Conservation (phyloP, 2,329 filamentous ascomycete genomes). For the Harringtonia lauricola region DNA sequence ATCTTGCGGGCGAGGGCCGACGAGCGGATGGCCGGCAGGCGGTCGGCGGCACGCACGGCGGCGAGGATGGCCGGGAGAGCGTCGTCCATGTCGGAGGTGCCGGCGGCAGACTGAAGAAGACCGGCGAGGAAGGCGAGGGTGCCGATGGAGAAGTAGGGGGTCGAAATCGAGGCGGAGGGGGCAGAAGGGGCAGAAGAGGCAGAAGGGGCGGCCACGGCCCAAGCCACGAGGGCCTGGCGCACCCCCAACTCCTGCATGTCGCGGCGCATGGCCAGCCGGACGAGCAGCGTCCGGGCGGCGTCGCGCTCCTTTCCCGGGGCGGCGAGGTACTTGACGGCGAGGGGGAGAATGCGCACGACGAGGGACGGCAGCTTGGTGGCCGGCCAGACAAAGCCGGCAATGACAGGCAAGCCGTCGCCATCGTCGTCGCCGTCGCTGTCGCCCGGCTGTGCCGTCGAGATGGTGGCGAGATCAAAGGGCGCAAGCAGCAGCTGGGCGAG, state of each 20-base stretch:
- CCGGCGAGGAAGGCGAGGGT: conserved; percentile 70
- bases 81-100: conserved; percentile 61
- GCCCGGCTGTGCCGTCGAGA: conserved; percentile 44
- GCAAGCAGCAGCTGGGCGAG: conserved; percentile 71
- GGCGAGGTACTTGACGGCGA: conserved; percentile 61
- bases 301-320: conserved; percentile 79
- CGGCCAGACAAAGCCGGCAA: conserved; percentile 41
- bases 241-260: conserved; percentile 80
- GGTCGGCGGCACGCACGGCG: conserved; percentile 44
- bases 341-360: conserved; percentile 55
- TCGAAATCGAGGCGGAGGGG: conserved; percentile 25
- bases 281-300: conserved; percentile 73
- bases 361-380: conserved; percentile 48
- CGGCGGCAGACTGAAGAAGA: conserved; percentile 55
- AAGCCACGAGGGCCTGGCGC: conserved; percentile 54
- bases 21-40: conserved; percentile 44
- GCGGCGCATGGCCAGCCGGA: conserved; percentile 67
- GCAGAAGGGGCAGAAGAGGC: conserved; percentile 8
- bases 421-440: conserved; percentile 8
- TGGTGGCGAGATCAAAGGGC: conserved; percentile 81
- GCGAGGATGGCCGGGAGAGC: conserved; percentile 57
- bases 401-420: conserved; percentile 18
- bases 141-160: conserved; percentile 71
- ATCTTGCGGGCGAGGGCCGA: conserved; percentile 75
- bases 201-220: conserved; percentile 45